These are phyloP conservation scores for Mycena kentingensis DNA, from an alignment of 768 basidiomycete genomes.

Conservation along the genomic window DNA sequence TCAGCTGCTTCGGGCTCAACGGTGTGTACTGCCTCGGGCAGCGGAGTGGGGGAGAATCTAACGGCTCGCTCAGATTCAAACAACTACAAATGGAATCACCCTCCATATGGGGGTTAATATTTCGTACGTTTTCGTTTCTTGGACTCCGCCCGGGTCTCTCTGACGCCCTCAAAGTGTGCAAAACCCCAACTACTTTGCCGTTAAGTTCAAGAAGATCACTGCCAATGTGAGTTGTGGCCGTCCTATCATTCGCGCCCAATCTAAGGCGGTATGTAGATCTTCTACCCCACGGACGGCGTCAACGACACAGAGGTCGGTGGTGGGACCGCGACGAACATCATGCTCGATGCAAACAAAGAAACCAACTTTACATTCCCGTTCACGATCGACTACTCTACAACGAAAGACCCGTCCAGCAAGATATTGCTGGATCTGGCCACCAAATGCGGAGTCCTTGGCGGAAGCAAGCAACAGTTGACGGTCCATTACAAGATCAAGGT, in stretches of 20 bases:
- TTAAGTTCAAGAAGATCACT: constrained; percentile 63
- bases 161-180: constrained; percentile 50
- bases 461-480: constrained; percentile 47
- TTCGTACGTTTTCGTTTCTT: constrained; percentile 46
- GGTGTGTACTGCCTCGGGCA: constrained; percentile 36
- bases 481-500: constrained; percentile 72
- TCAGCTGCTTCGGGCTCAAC: constrained; percentile 41
- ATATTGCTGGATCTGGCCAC: constrained; percentile 63
- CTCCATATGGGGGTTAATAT: constrained; percentile 69
- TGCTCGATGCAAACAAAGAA: constrained; percentile 52
- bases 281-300: constrained; percentile 62
- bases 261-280: too few relatives aligned
- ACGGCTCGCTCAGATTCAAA: constrained; percentile 34
- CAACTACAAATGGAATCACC: constrained; percentile 49
- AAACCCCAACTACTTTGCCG: constrained; percentile 82
- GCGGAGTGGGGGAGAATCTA: neutral
- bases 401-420: constrained; percentile 49
- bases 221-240: constrained; percentile 56
- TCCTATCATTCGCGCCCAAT: too few relatives aligned
- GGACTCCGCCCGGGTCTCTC: neutral
- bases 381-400: constrained; percentile 58
- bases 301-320: constrained; percentile 68
- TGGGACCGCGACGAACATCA: constrained; percentile 50
- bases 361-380: constrained; percentile 81
- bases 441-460: constrained; percentile 61